A percentile compares a stretch with the other conserved stretches of the same genome.
Conservation (phyloP, 176 grass and related monocot species). For the Musa itinerans region DNA sequence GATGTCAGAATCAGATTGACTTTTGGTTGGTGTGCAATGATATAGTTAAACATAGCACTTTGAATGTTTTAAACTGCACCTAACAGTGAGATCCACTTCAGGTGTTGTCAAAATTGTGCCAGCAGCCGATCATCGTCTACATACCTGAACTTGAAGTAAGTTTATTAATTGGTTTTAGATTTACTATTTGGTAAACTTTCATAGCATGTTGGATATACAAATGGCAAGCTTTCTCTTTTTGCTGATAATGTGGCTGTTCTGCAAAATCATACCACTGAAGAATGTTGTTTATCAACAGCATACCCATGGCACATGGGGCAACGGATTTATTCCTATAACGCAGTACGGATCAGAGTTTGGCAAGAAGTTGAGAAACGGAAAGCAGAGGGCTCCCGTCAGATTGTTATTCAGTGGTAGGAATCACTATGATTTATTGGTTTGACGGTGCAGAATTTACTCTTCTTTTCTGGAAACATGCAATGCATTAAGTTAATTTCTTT, state of each 20-base stretch:
- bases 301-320: constrained; percentile 29
- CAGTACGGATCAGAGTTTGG: constrained; percentile 78
- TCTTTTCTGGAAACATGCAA: background rate
- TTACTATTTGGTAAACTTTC: background rate
- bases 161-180: constrained; percentile 6
- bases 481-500: background rate
- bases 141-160: constrained; percentile 87
- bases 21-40: background rate
- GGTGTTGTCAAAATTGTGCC: constrained; percentile 74
- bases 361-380: constrained; percentile 47
- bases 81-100: constrained; percentile 28
- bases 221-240: background rate
- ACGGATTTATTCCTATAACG: constrained; percentile 83
- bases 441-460: constrained; percentile 2
- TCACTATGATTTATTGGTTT: constrained; percentile 85
- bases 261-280: constrained; percentile 7
- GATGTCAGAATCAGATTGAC: background rate
- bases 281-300: constrained; percentile 41
- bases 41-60: background rate
- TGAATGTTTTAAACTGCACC: constrained; percentile 6
- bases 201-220: background rate
- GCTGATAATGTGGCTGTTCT: background rate
- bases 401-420: constrained; percentile 72
- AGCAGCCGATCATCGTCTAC: constrained; percentile 75
- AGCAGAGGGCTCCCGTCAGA: constrained; percentile 61